These are phyloP conservation scores for Penicillium goetzii DNA, from an alignment of 495 filamentous ascomycete species.

Conservation along the genomic window DNA sequence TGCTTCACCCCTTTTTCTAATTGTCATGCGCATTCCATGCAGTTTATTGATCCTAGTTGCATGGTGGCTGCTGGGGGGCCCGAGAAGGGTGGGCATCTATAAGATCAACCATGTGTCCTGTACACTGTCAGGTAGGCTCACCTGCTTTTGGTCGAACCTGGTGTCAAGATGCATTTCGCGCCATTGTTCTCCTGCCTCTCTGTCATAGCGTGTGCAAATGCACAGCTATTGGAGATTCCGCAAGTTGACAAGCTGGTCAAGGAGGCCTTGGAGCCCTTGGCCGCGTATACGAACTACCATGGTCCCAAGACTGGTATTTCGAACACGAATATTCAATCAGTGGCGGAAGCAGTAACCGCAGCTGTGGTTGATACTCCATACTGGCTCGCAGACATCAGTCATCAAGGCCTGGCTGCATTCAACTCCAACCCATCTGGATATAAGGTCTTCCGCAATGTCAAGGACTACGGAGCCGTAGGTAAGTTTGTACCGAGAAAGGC, in stretches of 20 bases:
- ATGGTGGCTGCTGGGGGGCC: not conserved
- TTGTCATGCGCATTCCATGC: constrained; percentile 15
- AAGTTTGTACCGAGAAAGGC: constrained; percentile 11
- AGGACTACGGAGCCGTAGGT: constrained; percentile 68
- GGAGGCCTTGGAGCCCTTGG: constrained; percentile 23
- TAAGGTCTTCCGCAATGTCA: constrained; percentile 79
- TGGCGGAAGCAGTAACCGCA: constrained; percentile 14
- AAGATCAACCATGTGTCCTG: constrained; percentile 17
- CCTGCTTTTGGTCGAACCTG: constrained; percentile 1
- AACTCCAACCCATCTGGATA: constrained; percentile 55
- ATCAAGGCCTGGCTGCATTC: constrained; percentile 65
- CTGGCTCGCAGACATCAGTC: constrained; percentile 71
- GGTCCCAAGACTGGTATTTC: constrained; percentile 19
- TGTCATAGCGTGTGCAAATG: constrained; percentile 27
- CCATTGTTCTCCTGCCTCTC: constrained; percentile 16
- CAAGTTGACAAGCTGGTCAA: constrained; percentile 27
- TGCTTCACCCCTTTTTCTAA: constrained; percentile 10
- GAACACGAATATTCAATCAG: constrained; percentile 8
- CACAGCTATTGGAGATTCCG: constrained; percentile 29
- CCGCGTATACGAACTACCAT: constrained; percentile 20
- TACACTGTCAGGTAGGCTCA: not conserved
- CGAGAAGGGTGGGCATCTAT: constrained; percentile 8
- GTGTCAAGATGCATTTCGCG: constrained; percentile 27
- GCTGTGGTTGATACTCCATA: constrained; percentile 46
- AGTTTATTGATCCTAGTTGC: not conserved